phyloP scores from a whole-genome alignment of 108 stramenopile species.

The Stephanodiscus minutulus region DNA sequence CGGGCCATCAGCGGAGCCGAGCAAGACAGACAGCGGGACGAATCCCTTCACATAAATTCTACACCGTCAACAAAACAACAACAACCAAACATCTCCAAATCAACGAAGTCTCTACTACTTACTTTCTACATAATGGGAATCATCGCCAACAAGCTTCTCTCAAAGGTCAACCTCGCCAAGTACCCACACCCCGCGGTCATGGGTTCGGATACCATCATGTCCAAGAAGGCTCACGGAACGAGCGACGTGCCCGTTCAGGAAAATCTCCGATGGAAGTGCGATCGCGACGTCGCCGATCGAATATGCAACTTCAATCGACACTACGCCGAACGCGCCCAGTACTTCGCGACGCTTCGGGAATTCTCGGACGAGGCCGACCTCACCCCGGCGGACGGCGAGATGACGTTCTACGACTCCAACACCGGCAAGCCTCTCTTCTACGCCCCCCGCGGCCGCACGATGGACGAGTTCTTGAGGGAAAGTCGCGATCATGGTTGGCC shows the following conservation, averaged over 20 bases:
- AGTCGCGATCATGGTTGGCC: constrained; percentile 82
- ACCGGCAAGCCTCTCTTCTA: constrained; percentile 83
- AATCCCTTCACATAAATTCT: too few relatives aligned
- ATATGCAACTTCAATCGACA: constrained; percentile 87
- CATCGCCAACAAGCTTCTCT: too few relatives aligned
- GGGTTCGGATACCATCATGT: constrained; percentile 59
- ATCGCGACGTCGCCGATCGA: constrained; percentile 67
- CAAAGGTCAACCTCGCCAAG: too few relatives aligned
- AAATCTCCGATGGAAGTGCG: constrained; percentile 79
- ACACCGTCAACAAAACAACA: too few relatives aligned
- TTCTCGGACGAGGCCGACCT: not conserved
- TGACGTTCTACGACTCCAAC: constrained; percentile 86
- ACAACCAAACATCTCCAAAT: too few relatives aligned
- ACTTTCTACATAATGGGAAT: too few relatives aligned
- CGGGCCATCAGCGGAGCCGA: too few relatives aligned
- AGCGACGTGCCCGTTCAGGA: constrained; percentile 59
- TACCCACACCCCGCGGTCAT: constrained; percentile 58
- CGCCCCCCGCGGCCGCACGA: constrained; percentile 75
- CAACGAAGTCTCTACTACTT: too few relatives aligned
- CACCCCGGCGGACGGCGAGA: constrained; percentile 32
- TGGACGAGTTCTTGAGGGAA: constrained; percentile 80
- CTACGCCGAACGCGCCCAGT: constrained; percentile 67
- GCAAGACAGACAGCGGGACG: too few relatives aligned
- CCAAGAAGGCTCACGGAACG: constrained; percentile 52
- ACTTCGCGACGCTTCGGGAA: not conserved